Conservation (phyloP, 768 basidiomycete species). For the Candolleomyces eurysporus region DNA sequence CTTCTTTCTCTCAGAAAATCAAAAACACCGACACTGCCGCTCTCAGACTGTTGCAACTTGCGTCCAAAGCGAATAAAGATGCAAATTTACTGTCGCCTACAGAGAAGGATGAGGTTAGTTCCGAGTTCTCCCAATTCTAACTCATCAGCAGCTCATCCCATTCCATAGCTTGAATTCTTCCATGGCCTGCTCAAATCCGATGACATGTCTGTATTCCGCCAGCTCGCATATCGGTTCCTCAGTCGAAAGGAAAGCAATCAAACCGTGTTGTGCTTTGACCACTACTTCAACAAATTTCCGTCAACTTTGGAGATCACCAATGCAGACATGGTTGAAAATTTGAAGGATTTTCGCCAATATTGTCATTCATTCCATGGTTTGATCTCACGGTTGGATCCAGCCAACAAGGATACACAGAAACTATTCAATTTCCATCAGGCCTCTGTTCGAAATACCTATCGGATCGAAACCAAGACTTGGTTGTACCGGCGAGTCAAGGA, state of each 20-base stretch:
- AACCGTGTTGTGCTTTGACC: constrained; percentile 44
- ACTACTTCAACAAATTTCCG: constrained; percentile 31
- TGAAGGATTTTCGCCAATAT: constrained; percentile 36
- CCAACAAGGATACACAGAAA: constrained; percentile 23
- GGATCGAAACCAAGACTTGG: constrained; percentile 28
- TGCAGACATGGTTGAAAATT: constrained; percentile 25
- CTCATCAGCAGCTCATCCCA: constrained; percentile 2
- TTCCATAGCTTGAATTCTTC: constrained; percentile 19
- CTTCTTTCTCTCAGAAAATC: constrained; percentile 37
- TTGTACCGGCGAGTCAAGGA: constrained; percentile 17
- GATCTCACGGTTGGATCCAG: constrained; percentile 22
- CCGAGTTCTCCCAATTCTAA: background rate
- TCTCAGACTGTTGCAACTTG: constrained; percentile 24
- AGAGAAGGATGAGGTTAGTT: constrained; percentile 7
- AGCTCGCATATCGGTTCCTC: constrained; percentile 30
- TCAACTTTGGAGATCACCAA: constrained; percentile 21
- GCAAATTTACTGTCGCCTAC: constrained; percentile 4
- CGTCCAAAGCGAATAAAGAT: constrained; percentile 15
- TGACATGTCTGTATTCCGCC: constrained; percentile 22
- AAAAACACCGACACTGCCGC: constrained; percentile 11
- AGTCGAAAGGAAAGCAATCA: constrained; percentile 23
- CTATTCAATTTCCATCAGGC: constrained; percentile 31
- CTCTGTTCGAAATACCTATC: constrained; percentile 27
- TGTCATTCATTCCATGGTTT: constrained; percentile 26
- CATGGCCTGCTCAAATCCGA: constrained; percentile 15